These are phyloP conservation scores for Naganishia onofrii DNA, from an alignment of 768 basidiomycete genomes.

Conservation along the genomic window DNA sequence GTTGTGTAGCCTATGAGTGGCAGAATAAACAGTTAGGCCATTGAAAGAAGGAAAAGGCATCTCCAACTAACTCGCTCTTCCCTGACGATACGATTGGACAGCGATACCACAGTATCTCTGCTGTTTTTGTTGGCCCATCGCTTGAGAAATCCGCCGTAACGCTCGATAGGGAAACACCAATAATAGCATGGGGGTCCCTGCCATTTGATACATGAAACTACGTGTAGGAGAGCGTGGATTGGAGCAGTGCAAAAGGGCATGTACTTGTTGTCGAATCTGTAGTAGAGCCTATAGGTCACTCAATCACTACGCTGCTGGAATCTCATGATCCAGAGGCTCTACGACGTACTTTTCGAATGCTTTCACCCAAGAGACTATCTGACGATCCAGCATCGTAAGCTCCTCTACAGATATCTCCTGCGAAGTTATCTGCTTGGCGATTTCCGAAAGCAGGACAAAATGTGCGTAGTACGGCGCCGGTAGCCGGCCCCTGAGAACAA, in stretches of 20 bases:
- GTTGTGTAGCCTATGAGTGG: slow-evolving; percentile 1
- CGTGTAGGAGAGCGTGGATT: slow-evolving; percentile 50
- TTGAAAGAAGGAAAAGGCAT: neutral
- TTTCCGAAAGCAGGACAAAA: slow-evolving; percentile 3
- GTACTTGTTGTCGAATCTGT: slow-evolving; percentile 40
- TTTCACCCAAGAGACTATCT: slow-evolving; percentile 5
- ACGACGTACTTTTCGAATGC: neutral
- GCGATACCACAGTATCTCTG: neutral
- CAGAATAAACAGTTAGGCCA: neutral
- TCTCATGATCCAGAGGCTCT: neutral
- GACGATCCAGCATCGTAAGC: neutral
- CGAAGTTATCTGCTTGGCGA: neutral
- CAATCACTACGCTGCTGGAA: neutral
- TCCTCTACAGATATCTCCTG: neutral
- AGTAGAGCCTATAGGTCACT: slow-evolving; percentile 36
- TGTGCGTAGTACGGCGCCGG: neutral
- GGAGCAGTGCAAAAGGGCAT: slow-evolving; percentile 50
- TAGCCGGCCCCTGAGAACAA: neutral
- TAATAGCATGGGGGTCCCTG: slow-evolving; percentile 41
- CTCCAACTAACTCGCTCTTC: slow-evolving; percentile 8
- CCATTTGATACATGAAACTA: slow-evolving; percentile 44
- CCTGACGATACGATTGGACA: neutral
- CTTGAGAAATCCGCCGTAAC: slow-evolving; percentile 35
- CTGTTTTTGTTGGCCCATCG: neutral
- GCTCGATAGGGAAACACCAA: slow-evolving; percentile 52